Evolutionary conservation across 139 green algal genomes (phyloP).

Genomic region (Nannochloris sp.): DNA sequence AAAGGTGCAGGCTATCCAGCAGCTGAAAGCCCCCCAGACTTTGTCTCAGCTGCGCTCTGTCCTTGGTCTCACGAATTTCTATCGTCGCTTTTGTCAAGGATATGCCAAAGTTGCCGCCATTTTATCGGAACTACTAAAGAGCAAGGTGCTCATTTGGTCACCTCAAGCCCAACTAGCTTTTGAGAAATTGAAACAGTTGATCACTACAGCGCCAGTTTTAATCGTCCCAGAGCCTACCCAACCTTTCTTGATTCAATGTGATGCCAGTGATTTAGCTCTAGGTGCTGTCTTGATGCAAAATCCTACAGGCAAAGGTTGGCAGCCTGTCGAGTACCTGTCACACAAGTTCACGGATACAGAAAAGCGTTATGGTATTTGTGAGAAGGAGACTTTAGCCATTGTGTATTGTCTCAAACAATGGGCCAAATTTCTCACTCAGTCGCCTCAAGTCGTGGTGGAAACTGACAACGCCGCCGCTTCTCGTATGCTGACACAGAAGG

Average conservation of each 20-base stretch:
- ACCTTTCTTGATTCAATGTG: background rate
- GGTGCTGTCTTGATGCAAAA: slow-evolving; percentile 2
- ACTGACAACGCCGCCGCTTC: slow-evolving; percentile 32
- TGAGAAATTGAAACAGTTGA: background rate
- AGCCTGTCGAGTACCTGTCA: slow-evolving; percentile 27
- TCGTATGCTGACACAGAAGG: slow-evolving; percentile 15
- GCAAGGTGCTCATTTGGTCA: slow-evolving; percentile 16
- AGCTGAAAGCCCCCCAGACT: slow-evolving; percentile 18
- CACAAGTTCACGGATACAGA: slow-evolving; percentile 27
- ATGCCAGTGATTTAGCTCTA: background rate
- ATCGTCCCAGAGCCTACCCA: background rate
- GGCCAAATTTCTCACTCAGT: slow-evolving; percentile 27
- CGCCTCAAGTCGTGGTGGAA: background rate
- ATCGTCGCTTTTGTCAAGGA: slow-evolving; percentile 27
- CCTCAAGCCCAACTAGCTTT: slow-evolving; percentile 16
- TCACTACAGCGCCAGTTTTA: background rate
- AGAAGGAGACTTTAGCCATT: slow-evolving; percentile 40
- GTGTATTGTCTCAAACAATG: slow-evolving; percentile 23
- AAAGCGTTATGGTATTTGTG: slow-evolving; percentile 29
- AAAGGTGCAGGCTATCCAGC: slow-evolving; percentile 32
- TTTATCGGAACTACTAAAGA: slow-evolving; percentile 22
- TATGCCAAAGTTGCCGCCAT: slow-evolving; percentile 30
- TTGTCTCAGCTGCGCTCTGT: slow-evolving; percentile 31
- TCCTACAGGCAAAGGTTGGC: background rate
- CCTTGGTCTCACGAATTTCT: slow-evolving; percentile 45